Evolutionary conservation across 352 stramenopile genomes (phyloP).

Genomic region (Thalassiosira pacifica): DNA sequence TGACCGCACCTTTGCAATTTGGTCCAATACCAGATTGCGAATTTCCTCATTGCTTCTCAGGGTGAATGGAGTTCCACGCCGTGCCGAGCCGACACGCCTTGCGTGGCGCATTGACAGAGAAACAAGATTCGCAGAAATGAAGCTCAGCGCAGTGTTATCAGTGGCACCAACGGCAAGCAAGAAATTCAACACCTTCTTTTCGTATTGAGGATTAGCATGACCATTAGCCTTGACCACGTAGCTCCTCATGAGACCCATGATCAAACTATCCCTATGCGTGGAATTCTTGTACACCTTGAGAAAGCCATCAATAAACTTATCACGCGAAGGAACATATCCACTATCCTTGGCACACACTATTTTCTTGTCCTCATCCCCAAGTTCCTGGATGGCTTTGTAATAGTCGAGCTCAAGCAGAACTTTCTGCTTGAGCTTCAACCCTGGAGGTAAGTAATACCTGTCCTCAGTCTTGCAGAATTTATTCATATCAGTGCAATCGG

Average conservation of each 20-base stretch:
- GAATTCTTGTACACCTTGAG: background rate
- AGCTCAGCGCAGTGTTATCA: background rate
- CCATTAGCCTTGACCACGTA: background rate
- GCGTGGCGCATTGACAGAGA: background rate
- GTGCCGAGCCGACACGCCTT: background rate
- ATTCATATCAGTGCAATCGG: background rate
- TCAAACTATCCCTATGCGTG: background rate
- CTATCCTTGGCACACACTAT: background rate
- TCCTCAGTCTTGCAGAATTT: background rate
- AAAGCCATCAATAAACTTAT: constrained; percentile 2
- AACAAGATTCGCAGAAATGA: background rate
- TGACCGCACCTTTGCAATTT: background rate
- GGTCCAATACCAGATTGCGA: background rate
- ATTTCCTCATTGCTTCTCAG: background rate
- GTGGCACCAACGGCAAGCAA: background rate
- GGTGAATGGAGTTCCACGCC: background rate
- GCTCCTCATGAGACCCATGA: background rate
- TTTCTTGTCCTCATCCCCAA: background rate
- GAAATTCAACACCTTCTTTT: background rate
- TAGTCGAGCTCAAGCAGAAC: background rate
- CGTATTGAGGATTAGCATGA: background rate
- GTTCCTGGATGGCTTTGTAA: background rate
- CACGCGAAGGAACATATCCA: background rate
- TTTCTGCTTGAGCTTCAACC: background rate
- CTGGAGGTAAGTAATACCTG: background rate